Conservation (phyloP, 2,329 filamentous ascomycete species). For the Aplosporella prunicola region DNA sequence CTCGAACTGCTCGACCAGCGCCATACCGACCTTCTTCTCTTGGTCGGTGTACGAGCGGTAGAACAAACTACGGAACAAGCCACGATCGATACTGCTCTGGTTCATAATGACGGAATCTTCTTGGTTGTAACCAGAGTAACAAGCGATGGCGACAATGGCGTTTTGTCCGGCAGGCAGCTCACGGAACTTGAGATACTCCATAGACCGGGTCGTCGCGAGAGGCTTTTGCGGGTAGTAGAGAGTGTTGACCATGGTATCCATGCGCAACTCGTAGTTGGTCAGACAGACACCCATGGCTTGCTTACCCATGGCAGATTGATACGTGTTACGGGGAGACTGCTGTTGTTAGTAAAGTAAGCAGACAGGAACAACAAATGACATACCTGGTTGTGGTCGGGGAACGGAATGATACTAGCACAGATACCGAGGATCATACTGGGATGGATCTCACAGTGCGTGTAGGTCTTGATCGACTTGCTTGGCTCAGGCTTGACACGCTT, state of each 20-base stretch:
- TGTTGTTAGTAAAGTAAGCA: slow-evolving; percentile 1
- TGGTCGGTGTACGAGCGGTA: slow-evolving; percentile 96
- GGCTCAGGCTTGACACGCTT: slow-evolving; percentile 80
- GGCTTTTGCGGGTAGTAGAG: slow-evolving; percentile 98
- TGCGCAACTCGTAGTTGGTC: slow-evolving; percentile 91
- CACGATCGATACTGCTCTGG: slow-evolving; percentile 96
- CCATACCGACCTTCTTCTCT: slow-evolving; percentile 92
- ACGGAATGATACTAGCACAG: slow-evolving; percentile 97
- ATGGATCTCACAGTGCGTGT: slow-evolving; percentile 98
- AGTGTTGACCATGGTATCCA: slow-evolving; percentile 99
- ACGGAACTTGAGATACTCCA: slow-evolving; percentile 98
- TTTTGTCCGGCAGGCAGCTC: slow-evolving; percentile 96
- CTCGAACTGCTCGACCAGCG: slow-evolving; percentile 87
- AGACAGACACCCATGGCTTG: slow-evolving; percentile 99
- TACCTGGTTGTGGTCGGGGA: slow-evolving; percentile 95
- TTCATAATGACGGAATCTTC: slow-evolving; percentile 99
- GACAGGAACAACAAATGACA: slow-evolving; percentile 1
- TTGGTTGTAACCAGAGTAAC: slow-evolving; percentile 98
- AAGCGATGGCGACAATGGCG: slow-evolving; percentile 93
- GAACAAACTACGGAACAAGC: slow-evolving; percentile 93
- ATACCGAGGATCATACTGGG: slow-evolving; percentile 98
- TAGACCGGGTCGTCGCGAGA: slow-evolving; percentile 86
- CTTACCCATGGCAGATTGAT: slow-evolving; percentile 99
- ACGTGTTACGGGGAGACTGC: slow-evolving; percentile 93
- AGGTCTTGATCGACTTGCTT: slow-evolving; percentile 80